A percentile compares a stretch with the other conserved stretches of the same genome.
Evolutionary conservation across 164 flowering plant species (phyloP).

Genomic region (Buxus sempervirens): DNA sequence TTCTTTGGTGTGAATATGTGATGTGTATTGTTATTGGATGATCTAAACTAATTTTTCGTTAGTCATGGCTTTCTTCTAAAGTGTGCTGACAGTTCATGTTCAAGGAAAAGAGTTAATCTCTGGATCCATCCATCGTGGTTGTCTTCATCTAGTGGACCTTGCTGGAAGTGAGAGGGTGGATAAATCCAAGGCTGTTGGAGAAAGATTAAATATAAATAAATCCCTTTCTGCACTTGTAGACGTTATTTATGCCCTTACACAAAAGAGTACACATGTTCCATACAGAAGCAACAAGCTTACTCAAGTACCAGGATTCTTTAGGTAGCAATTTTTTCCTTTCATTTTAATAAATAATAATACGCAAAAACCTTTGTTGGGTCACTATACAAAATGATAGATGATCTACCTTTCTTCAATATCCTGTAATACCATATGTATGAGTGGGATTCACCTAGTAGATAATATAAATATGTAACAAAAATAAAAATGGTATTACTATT

Average conservation of each 20-base stretch:
- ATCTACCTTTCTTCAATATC: too few species aligned
- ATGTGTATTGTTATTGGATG: neutral
- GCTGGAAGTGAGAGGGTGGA: slow-evolving; percentile 98
- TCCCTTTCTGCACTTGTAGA: slow-evolving; percentile 93
- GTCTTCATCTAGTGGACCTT: slow-evolving; percentile 90
- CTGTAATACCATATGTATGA: too few species aligned
- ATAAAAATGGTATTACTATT: too few species aligned
- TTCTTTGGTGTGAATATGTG: slow-evolving; percentile 4
- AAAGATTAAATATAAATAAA: slow-evolving; percentile 75
- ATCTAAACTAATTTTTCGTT: neutral
- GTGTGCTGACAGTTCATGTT: slow-evolving; percentile 82
- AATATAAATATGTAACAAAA: too few species aligned
- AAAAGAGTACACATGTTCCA: slow-evolving; percentile 83
- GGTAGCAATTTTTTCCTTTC: slow-evolving; percentile 35
- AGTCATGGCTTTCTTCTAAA: slow-evolving; percentile 27
- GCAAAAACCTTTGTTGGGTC: neutral
- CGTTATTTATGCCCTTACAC: slow-evolving; percentile 88
- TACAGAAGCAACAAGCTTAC: slow-evolving; percentile 95
- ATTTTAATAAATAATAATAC: neutral
- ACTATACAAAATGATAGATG: too few species aligned
- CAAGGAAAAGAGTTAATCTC: slow-evolving; percentile 70
- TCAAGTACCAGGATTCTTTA: slow-evolving; percentile 85
- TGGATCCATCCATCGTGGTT: slow-evolving; percentile 62
- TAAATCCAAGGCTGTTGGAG: slow-evolving; percentile 87
- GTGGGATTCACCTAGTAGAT: too few species aligned